Percentiles rank a stretch among this genome's conserved stretches.
These are phyloP conservation scores for Avena eriantha DNA, from an alignment of 176 grass and related monocot genomes.

Conservation along the genomic window DNA sequence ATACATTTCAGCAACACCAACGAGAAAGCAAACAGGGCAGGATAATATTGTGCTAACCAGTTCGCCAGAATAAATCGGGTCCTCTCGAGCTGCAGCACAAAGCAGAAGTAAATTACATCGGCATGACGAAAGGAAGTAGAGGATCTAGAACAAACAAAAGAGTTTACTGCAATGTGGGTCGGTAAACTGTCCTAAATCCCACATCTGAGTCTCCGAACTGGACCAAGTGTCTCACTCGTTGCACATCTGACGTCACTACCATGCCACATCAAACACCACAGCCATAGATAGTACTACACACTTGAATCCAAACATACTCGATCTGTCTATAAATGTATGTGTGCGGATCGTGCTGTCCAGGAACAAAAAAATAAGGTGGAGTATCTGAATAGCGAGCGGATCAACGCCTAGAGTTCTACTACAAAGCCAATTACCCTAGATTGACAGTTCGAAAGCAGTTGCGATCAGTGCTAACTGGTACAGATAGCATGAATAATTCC, in stretches of 20 bases:
- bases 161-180: background rate
- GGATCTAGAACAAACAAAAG: background rate
- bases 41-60: conserved; percentile 28
- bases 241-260: background rate
- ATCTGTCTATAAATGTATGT: background rate
- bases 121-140: background rate
- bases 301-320: background rate
- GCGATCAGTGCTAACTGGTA: background rate
- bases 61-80: conserved; percentile 16
- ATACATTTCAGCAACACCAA: background rate
- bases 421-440: conserved; percentile 1
- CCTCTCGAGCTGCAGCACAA: conserved; percentile 48
- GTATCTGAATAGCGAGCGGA: background rate
- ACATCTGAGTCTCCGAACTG: background rate
- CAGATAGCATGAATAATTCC: background rate
- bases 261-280: background rate
- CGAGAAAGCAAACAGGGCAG: background rate
- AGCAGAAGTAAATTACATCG: conserved; percentile 36
- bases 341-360: background rate
- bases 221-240: background rate
- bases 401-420: background rate
- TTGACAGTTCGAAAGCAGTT: background rate
- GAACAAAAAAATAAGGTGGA: no score
- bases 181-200: background rate
- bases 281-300: background rate